Evolutionary conservation across 371 early-diverging fungal genomes (phyloP).

Genomic region (Mortierella sp.): DNA sequence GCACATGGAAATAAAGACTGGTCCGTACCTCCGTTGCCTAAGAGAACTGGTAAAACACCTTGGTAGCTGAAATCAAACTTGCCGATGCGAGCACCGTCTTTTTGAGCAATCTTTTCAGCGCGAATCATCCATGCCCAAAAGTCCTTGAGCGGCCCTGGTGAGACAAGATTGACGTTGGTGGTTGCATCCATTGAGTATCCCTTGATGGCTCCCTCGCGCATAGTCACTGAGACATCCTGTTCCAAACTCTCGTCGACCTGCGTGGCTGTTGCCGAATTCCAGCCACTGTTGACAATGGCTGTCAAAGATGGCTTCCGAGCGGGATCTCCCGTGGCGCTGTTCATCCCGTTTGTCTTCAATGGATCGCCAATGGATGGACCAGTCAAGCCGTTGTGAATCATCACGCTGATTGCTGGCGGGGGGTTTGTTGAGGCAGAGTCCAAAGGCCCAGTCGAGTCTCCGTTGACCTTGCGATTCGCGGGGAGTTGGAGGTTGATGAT

Average conservation of each 20-base stretch:
- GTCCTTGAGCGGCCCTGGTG: constrained; percentile 58
- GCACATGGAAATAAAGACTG: neutral
- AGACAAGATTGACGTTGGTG: constrained; percentile 45
- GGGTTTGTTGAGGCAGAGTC: constrained; percentile 7
- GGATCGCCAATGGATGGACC: constrained; percentile 25
- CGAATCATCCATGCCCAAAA: constrained; percentile 86
- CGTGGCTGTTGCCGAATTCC: constrained; percentile 26
- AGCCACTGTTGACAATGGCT: constrained; percentile 29
- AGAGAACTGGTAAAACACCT: constrained; percentile 75
- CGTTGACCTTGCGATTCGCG: constrained; percentile 39
- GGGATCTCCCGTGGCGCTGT: constrained; percentile 10
- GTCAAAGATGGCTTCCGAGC: constrained; percentile 22
- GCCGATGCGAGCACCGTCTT: constrained; percentile 63
- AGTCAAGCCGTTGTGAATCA: constrained; percentile 24
- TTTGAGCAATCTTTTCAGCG: constrained; percentile 69
- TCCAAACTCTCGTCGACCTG: constrained; percentile 59
- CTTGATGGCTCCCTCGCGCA: constrained; percentile 76
- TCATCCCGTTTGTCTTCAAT: constrained; percentile 19
- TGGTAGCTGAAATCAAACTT: constrained; percentile 78
- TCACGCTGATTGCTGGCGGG: constrained; percentile 36
- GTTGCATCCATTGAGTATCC: constrained; percentile 86
- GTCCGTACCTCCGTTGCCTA: constrained; percentile 53
- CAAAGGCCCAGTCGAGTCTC: constrained; percentile 19
- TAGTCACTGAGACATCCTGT: constrained; percentile 82
- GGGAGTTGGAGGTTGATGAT: constrained; percentile 48